Percentiles rank a stretch among this genome's conserved stretches.
Evolutionary conservation across 2,329 filamentous ascomycete species (phyloP).

Genomic region (Stachybotrys chlorohalonatus): DNA sequence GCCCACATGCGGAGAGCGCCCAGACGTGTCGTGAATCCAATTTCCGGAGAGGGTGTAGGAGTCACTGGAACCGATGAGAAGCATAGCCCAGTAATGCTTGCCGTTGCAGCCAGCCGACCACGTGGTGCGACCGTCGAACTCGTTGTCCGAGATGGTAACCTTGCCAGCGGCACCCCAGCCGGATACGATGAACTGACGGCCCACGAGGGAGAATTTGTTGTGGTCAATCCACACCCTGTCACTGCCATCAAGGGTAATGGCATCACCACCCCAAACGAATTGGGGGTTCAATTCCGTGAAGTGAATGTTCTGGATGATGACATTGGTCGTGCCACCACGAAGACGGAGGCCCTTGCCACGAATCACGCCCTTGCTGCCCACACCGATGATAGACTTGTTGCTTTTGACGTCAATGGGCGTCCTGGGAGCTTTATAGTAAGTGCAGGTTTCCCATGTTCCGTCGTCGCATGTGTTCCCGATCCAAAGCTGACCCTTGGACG

Average conservation of each 20-base stretch:
- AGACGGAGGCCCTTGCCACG: constrained; percentile 31
- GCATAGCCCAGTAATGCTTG: constrained; percentile 34
- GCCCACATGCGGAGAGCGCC: background rate
- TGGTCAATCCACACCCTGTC: constrained; percentile 11
- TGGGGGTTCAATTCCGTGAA: constrained; percentile 8
- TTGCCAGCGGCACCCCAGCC: constrained; percentile 14
- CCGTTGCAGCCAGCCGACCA: constrained; percentile 33
- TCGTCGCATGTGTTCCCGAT: constrained; percentile 10
- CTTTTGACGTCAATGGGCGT: constrained; percentile 17
- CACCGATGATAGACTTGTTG: constrained; percentile 31
- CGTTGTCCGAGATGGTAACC: constrained; percentile 36
- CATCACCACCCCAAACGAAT: constrained; percentile 11
- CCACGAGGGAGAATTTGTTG: constrained; percentile 8
- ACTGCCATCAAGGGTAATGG: constrained; percentile 6
- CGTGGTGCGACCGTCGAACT: constrained; percentile 31
- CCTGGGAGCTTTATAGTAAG: constrained; percentile 4
- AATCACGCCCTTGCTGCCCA: constrained; percentile 26
- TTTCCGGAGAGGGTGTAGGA: background rate
- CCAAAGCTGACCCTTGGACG: constrained; percentile 7
- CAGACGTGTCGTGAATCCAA: background rate
- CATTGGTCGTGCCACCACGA: constrained; percentile 14
- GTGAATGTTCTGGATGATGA: constrained; percentile 20
- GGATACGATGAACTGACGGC: constrained; percentile 9
- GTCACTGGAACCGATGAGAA: background rate
- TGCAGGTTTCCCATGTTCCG: constrained; percentile 1